Evolutionary conservation across 257 asterid species (phyloP).

Genomic region (Solanum virginianum): DNA sequence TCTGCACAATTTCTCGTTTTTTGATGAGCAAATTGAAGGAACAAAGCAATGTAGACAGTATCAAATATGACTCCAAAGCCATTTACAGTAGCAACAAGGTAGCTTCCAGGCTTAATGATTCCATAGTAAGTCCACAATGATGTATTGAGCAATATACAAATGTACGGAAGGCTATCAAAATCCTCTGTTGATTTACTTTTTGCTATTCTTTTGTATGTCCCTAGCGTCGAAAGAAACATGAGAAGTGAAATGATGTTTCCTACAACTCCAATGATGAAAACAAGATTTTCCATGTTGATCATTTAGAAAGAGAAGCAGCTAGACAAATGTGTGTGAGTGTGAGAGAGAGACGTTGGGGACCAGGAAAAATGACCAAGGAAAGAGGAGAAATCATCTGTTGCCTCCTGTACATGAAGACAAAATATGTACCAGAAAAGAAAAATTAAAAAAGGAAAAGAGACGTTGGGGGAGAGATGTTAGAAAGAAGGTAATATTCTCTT

Average conservation of each 20-base stretch:
- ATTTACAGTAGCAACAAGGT: conserved; percentile 21
- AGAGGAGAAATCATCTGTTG: too few relatives aligned
- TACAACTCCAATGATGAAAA: not conserved
- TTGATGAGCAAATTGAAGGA: conserved; percentile 15
- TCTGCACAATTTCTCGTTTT: not conserved
- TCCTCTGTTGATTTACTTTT: too few relatives aligned
- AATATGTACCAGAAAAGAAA: too few relatives aligned
- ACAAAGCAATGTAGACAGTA: conserved; percentile 7
- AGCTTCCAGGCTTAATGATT: conserved; percentile 8
- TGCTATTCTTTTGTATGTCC: conserved; percentile 12
- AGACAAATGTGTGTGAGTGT: not conserved
- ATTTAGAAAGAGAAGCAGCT: too few relatives aligned
- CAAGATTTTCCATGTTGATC: too few relatives aligned
- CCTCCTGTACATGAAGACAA: too few relatives aligned
- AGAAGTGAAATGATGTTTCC: conserved; percentile 17
- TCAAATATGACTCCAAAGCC: conserved; percentile 17
- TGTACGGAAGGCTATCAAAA: conserved; percentile 9
- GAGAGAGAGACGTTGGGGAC: not conserved
- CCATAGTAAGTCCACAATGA: conserved; percentile 32
- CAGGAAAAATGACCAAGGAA: too few relatives aligned
- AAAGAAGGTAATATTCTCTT: too few relatives aligned
- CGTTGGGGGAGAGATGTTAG: too few relatives aligned
- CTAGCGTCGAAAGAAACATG: conserved; percentile 14
- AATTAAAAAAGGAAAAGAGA: too few relatives aligned
- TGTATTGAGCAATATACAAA: conserved; percentile 11